These are phyloP conservation scores for Sphaerulina musiva DNA, from an alignment of 2,329 filamentous ascomycete species.

Conservation along the genomic window DNA sequence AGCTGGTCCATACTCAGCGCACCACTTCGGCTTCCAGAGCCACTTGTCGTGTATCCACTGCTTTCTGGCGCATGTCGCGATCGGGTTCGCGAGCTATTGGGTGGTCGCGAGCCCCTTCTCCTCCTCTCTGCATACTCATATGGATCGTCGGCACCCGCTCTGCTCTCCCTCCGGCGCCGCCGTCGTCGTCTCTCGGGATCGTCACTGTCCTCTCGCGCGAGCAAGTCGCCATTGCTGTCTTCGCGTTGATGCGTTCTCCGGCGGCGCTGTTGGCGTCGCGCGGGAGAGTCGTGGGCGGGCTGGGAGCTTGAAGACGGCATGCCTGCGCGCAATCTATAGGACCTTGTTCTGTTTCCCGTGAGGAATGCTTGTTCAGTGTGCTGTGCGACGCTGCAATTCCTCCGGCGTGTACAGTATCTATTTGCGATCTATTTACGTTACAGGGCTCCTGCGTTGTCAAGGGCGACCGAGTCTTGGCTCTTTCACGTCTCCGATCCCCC, in stretches of 20 bases:
- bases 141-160: neutral
- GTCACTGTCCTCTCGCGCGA: slow-evolving; percentile 17
- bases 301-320: slow-evolving; percentile 6
- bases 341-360: neutral
- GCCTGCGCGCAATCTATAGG: neutral
- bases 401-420: no score
- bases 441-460: neutral
- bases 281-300: slow-evolving; percentile 24
- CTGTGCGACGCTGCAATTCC: neutral
- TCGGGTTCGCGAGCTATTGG: slow-evolving; percentile 2
- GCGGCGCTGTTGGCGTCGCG: slow-evolving; percentile 26
- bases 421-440: neutral
- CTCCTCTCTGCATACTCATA: neutral
- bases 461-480: neutral
- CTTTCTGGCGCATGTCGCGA: slow-evolving; percentile 10
- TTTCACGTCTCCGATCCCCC: no score
- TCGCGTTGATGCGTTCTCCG: slow-evolving; percentile 32
- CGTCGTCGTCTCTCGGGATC: slow-evolving; percentile 4
- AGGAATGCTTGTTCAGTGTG: neutral
- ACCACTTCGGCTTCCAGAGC: slow-evolving; percentile 25
- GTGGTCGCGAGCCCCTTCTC: slow-evolving; percentile 2
- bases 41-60: slow-evolving; percentile 11
- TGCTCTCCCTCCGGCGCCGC: neutral
- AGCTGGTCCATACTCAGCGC: slow-evolving; percentile 53
- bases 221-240: slow-evolving; percentile 33